These are phyloP conservation scores for Dendrobium nobile DNA, from an alignment of 106 monocot genomes.

Conservation along the genomic window DNA sequence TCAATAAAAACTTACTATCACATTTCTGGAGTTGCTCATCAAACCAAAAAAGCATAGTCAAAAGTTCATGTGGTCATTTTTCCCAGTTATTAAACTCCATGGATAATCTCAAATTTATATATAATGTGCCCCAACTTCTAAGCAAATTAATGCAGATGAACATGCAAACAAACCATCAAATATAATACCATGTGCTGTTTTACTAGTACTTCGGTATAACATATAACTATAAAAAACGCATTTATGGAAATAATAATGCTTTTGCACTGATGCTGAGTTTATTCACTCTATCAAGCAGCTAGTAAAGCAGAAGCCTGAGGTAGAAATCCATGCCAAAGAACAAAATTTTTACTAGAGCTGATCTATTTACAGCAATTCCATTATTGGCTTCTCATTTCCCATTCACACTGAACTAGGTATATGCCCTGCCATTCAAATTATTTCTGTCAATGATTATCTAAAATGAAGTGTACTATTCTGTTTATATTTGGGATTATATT, in stretches of 20 bases:
- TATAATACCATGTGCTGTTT: too few species aligned
- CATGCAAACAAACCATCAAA: background rate
- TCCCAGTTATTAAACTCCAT: background rate
- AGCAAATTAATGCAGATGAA: background rate
- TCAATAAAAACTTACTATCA: background rate
- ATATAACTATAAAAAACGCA: too few species aligned
- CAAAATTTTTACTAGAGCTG: background rate
- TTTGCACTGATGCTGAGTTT: background rate
- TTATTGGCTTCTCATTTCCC: too few species aligned
- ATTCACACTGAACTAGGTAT: background rate
- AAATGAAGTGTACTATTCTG: background rate
- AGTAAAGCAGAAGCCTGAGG: background rate
- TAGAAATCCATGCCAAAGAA: background rate
- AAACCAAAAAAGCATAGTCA: background rate
- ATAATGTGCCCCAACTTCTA: background rate
- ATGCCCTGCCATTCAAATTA: background rate
- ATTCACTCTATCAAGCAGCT: background rate
- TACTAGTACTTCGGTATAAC: too few species aligned
- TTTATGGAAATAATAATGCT: background rate
- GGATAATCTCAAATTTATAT: too few species aligned
- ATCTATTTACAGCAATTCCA: background rate
- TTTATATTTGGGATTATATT: background rate
- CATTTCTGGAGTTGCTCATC: background rate
- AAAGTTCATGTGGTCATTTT: background rate
- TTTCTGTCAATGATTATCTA: background rate